Evolutionary conservation across 2,329 filamentous ascomycete species (phyloP), one percentile per base, ranked within the genome.

Genomic region (Colletotrichum aenigma): DNA sequence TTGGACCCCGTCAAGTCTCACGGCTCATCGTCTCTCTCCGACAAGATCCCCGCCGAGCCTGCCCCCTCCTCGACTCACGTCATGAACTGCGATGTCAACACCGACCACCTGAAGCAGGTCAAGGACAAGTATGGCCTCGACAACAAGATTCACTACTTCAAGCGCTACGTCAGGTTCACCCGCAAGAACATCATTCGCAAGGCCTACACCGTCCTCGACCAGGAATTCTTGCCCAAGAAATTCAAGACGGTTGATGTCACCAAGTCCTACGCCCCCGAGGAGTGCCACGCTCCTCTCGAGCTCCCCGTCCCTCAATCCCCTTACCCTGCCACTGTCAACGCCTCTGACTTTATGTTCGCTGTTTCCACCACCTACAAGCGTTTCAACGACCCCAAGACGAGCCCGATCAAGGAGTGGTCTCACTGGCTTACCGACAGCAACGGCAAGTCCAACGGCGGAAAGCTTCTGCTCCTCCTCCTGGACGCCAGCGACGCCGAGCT

Each of bases 391-490:
- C 83, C 86, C 1, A 85, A 86, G 70, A 91, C 88, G 4, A 88
- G 85, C 68, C 88, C 89, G 0, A 87, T 91, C 66, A 88, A 89
- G 76, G 90, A 92, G 80, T 92, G 90, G 90, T 86, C 88, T 7
- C 91, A 89, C 81, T 92, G 90, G 90, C 84, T 92, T 75, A 91
- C 90, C 4, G 88, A 92, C 79, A 87, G 88, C 74, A 86, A 86
- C 64, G 89, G 90, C 60, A 83, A 86, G 68, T 89, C 89, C 36
- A 92, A 92, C 77, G 90, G 90, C 21, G 90, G 87, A 60, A 91
- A 91, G 80, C 83, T 92, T 71, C 81, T 92, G 13, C 83, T 91
- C 7, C 85, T 90, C 79, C 86, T 92, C 3, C 80, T 91, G 16
- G 89, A 90, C 76, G 90, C 90, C 12, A 87, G 84, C 8, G 86